A percentile compares a stretch with the other conserved stretches of the same genome.
Conservation (phyloP, 345 rosid species). For the Salix brachista region DNA sequence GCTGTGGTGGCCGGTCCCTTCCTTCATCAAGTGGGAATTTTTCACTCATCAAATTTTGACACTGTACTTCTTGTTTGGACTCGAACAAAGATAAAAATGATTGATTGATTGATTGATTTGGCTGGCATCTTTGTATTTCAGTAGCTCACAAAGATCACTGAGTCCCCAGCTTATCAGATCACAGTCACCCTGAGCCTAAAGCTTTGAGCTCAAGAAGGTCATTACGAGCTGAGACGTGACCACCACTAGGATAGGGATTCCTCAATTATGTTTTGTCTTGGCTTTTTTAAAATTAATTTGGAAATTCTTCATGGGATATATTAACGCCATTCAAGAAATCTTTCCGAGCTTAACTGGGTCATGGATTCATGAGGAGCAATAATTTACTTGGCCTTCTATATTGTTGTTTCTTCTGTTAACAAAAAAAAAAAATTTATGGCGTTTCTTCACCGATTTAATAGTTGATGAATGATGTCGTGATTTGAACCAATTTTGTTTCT, state of each 20-base stretch:
- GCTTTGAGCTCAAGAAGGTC: too few species aligned
- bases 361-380: too few species aligned
- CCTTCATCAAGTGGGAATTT: neutral
- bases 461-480: too few species aligned
- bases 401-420: too few species aligned
- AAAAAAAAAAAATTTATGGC: too few species aligned
- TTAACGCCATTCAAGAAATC: neutral
- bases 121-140: neutral
- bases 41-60: neutral
- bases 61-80: too few species aligned
- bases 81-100: neutral
- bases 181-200: neutral
- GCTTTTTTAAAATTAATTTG: neutral
- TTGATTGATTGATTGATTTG: conserved; percentile 8
- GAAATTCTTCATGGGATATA: neutral
- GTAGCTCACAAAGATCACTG: neutral
- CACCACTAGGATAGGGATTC: neutral
- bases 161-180: conserved; percentile 3
- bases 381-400: too few species aligned
- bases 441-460: too few species aligned
- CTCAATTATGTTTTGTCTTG: neutral
- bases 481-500: too few species aligned
- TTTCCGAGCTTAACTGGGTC: too few species aligned
- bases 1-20: neutral
- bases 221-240: neutral